phyloP scores from a whole-genome alignment of 2,329 filamentous ascomycete species.

The Fusarium denticulatum region DNA sequence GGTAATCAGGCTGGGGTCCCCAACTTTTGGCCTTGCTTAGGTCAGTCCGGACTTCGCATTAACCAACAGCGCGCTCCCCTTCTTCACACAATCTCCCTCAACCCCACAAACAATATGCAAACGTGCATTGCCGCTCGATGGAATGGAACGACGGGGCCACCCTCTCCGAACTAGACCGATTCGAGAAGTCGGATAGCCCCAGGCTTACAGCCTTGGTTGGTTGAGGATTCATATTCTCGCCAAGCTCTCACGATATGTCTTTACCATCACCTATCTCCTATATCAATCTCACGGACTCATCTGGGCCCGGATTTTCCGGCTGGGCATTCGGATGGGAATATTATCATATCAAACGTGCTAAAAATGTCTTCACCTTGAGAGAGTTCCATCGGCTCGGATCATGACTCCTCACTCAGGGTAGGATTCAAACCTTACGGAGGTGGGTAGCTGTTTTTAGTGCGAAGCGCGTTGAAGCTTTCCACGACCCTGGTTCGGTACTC shows the following conservation, averaged over 20 bases:
- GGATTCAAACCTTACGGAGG: conserved; percentile 9
- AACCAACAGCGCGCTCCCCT: conserved; percentile 7
- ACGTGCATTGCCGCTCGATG: conserved; percentile 31
- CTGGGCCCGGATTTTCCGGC: conserved; percentile 10
- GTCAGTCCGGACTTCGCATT: conserved; percentile 23
- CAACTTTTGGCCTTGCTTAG: conserved; percentile 24
- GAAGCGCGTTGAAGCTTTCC: conserved; percentile 12
- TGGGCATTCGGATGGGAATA: not conserved
- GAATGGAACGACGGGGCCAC: conserved; percentile 25
- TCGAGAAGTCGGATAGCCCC: not conserved
- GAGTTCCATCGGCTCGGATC: conserved; percentile 1
- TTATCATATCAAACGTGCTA: not conserved
- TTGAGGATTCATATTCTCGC: conserved; percentile 4
- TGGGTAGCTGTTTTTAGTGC: conserved; percentile 17
- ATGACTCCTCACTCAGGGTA: conserved; percentile 11
- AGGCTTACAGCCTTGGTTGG: not conserved
- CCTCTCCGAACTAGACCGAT: conserved; percentile 11
- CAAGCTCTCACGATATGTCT: conserved; percentile 13
- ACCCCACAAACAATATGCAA: conserved; percentile 32
- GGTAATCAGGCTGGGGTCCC: conserved; percentile 21
- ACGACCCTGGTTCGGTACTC: conserved; percentile 16
- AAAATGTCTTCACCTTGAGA: not conserved
- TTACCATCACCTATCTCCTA: conserved; percentile 4
- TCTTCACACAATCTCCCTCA: conserved; percentile 28
- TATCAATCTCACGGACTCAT: not conserved